phyloP scores from a whole-genome alignment of 768 basidiomycete genomes.

The Kwoniella shandongensis region DNA sequence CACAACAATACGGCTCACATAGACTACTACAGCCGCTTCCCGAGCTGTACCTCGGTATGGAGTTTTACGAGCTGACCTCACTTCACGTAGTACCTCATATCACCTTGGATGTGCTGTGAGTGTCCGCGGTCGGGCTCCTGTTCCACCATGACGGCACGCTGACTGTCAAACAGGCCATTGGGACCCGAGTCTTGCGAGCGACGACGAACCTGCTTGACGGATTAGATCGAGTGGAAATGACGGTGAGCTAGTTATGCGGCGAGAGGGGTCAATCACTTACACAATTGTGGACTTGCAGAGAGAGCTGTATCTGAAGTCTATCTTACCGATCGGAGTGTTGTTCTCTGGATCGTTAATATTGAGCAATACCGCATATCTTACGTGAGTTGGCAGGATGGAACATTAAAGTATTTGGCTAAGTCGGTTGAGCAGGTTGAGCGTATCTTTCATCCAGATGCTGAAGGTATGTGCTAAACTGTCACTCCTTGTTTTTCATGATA shows the following conservation, averaged over 20 bases:
- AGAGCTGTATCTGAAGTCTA: slow-evolving; percentile 67
- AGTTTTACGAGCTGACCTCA: no score
- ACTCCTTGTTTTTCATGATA: background rate
- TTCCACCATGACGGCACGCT: background rate
- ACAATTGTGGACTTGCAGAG: slow-evolving; percentile 27
- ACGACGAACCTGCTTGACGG: slow-evolving; percentile 51
- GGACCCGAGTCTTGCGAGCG: slow-evolving; percentile 43
- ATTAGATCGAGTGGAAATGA: slow-evolving; percentile 48
- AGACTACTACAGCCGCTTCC: no score
- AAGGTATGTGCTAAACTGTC: slow-evolving; percentile 66
- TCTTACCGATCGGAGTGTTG: slow-evolving; percentile 87
- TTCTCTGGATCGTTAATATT: slow-evolving; percentile 90
- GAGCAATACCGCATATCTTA: slow-evolving; percentile 79
- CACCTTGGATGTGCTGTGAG: slow-evolving; percentile 50
- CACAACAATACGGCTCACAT: background rate
- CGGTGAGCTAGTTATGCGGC: slow-evolving; percentile 47
- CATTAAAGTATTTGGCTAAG: background rate
- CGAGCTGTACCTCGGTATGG: no score
- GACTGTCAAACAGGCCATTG: slow-evolving; percentile 34
- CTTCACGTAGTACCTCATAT: slow-evolving; percentile 39
- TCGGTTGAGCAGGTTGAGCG: slow-evolving; percentile 79
- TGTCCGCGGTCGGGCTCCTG: background rate
- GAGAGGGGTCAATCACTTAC: no score
- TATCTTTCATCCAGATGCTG: slow-evolving; percentile 57
- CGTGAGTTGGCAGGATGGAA: slow-evolving; percentile 25